Evolutionary conservation across 768 basidiomycete species (phyloP).

Genomic region (Arthromyces matolae): DNA sequence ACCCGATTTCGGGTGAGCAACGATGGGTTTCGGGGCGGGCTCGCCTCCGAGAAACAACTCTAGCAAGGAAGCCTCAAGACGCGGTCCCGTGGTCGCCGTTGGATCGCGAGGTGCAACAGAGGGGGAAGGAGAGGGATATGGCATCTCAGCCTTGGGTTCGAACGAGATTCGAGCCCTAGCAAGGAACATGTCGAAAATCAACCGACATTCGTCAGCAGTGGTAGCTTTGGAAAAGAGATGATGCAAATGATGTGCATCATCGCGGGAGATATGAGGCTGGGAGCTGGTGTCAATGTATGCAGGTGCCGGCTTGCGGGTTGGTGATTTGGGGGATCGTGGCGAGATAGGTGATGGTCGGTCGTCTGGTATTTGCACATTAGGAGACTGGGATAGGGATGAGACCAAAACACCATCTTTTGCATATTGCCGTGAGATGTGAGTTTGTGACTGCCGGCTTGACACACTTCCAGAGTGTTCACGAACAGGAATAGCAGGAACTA

Average conservation of each 20-base stretch:
- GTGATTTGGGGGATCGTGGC: constrained; percentile 3
- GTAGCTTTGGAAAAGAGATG: constrained; percentile 64
- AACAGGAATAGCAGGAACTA: background rate
- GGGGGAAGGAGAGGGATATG: constrained; percentile 31
- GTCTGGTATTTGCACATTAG: constrained; percentile 2
- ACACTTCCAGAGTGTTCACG: constrained; percentile 7
- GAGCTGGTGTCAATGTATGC: constrained; percentile 13
- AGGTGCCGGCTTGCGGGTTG: constrained; percentile 17
- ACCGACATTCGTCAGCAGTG: constrained; percentile 76
- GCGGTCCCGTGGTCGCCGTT: constrained; percentile 20
- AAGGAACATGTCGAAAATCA: constrained; percentile 82
- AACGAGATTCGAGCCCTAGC: constrained; percentile 49
- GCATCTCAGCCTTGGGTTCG: constrained; percentile 28
- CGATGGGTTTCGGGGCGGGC: background rate
- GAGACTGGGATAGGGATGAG: background rate
- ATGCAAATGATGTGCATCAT: constrained; percentile 63
- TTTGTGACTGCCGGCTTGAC: constrained; percentile 2
- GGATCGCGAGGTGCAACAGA: constrained; percentile 18
- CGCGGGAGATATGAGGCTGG: constrained; percentile 30
- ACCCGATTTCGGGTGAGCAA: constrained; percentile 7
- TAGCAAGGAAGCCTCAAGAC: constrained; percentile 48
- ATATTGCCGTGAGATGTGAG: background rate
- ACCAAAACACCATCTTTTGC: constrained; percentile 2
- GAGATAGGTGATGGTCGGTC: background rate
- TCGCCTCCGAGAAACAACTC: constrained; percentile 40